These are phyloP conservation scores for Plicaturopsis crispa DNA, from an alignment of 768 basidiomycete genomes.

Conservation along the genomic window DNA sequence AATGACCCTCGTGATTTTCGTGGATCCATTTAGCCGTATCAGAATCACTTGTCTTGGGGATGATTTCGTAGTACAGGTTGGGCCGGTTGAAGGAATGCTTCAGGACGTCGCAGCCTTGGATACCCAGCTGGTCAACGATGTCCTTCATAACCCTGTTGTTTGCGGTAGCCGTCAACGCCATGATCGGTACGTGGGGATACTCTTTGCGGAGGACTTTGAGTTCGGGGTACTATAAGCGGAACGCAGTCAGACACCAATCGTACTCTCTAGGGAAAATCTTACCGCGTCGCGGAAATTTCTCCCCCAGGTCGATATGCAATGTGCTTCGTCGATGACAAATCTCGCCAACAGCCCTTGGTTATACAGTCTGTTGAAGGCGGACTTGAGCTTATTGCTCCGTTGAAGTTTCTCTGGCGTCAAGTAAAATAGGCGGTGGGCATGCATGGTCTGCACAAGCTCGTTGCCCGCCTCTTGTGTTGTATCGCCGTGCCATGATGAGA, in stretches of 20 bases:
- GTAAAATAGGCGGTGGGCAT: constrained; percentile 63
- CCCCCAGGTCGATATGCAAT: constrained; percentile 93
- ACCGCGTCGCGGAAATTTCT: constrained; percentile 86
- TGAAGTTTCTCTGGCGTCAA: constrained; percentile 88
- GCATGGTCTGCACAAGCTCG: constrained; percentile 4
- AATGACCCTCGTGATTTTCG: constrained; percentile 42
- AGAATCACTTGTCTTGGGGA: constrained; percentile 34
- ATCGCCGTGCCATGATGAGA: constrained; percentile 61
- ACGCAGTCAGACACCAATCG: background rate
- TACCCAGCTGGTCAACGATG: constrained; percentile 63
- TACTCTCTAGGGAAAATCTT: constrained; percentile 17
- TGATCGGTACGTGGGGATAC: constrained; percentile 81
- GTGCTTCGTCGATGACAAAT: constrained; percentile 95
- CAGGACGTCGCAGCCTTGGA: constrained; percentile 52
- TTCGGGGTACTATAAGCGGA: constrained; percentile 48
- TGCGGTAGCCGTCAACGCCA: constrained; percentile 96
- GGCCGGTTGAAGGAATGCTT: constrained; percentile 87
- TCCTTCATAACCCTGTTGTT: constrained; percentile 72
- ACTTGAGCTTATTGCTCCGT: constrained; percentile 47
- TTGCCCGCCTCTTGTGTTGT: background rate
- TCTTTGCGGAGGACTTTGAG: constrained; percentile 62
- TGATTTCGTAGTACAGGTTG: constrained; percentile 75
- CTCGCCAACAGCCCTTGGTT: constrained; percentile 56
- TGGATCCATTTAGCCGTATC: constrained; percentile 69
- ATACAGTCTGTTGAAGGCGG: constrained; percentile 53